Evolutionary conservation across 768 basidiomycete species (phyloP).

Genomic region (Rhodosporidiobolus odoratus): DNA sequence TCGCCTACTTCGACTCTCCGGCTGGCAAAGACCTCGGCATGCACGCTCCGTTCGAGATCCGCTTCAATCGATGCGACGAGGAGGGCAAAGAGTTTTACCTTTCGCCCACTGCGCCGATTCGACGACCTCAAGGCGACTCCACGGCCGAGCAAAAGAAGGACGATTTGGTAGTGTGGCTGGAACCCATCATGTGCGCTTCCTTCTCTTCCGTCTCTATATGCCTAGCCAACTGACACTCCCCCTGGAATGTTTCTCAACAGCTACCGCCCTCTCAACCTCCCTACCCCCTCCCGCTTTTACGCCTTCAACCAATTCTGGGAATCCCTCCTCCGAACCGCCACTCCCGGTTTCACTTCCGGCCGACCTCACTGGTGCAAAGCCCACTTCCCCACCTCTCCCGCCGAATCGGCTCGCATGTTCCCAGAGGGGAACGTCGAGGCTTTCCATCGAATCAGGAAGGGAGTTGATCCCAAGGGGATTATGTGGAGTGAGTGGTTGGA

Average conservation of each 20-base stretch:
- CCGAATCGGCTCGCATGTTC: conserved; percentile 2
- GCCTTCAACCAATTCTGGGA: not conserved
- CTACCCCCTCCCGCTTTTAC: conserved; percentile 1
- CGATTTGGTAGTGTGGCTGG: not conserved
- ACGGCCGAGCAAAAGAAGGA: not conserved
- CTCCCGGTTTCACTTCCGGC: not conserved
- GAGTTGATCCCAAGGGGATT: not conserved
- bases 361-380: conserved; percentile 10
- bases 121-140: not conserved
- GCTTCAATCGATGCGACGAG: not conserved
- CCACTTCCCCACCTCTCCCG: not conserved
- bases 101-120: not conserved
- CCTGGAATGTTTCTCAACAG: not conserved
- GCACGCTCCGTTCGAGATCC: conserved; percentile 10
- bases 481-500: conserved; percentile 2
- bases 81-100: not conserved
- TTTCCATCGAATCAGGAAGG: not conserved
- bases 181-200: conserved; percentile 10
- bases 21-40: not conserved
- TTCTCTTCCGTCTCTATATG: not conserved
- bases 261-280: conserved; percentile 6
- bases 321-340: not conserved
- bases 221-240: not conserved
- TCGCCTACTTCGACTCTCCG: not conserved
- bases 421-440: not conserved